Evolutionary conservation across 305 asterid species (phyloP), one percentile per base, ranked within the genome.

Genomic region (Solanum hybrid): DNA sequence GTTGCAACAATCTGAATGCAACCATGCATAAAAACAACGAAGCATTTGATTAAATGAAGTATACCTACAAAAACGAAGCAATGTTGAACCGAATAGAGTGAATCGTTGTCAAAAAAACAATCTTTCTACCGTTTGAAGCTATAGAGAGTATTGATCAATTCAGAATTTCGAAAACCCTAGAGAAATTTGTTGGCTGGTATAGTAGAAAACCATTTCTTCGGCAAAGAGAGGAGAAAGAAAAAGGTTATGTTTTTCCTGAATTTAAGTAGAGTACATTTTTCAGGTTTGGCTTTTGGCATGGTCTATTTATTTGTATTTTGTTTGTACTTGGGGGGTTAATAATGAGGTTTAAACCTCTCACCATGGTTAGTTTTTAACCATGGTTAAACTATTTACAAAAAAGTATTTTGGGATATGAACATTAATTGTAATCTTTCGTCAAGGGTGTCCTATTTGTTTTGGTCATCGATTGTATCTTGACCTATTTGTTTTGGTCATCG

Each of bases 321-420:
- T 86, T 89, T 83, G n/a, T 33, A 77, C 28, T 77, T 10, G 81
- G 18, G 78, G 91, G 67, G 90, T 85, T 42, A 76, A 51, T 51
- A 51, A 57, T 57, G 69, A 57, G 69, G 7, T 64, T 64, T 9
- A 64, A 64, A 64, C 76, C 76, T 11, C 76, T 69, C 76, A 90
- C 89, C 91, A 71, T 91, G 91, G 90, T 92, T 92, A 88, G 67
- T 88, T 83, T 90, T 24, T 91, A 82, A 40, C 35, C 39, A 28
- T 28, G 18, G 18, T 42, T 39, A 81, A 40, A 14, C 34, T 28
- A 16, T 28, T 14, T 14, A 33, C 11, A 1, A 82, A 28, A 10
- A 24, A n/a, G 12, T 61, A 20, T 61, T 61, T 20, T 61, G 71
- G 64, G 64, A 16, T 51, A 51, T 16, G 2, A 51, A 51, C 64